phyloP scores from a whole-genome alignment of 139 green algal species.

The Volvox africanus region DNA sequence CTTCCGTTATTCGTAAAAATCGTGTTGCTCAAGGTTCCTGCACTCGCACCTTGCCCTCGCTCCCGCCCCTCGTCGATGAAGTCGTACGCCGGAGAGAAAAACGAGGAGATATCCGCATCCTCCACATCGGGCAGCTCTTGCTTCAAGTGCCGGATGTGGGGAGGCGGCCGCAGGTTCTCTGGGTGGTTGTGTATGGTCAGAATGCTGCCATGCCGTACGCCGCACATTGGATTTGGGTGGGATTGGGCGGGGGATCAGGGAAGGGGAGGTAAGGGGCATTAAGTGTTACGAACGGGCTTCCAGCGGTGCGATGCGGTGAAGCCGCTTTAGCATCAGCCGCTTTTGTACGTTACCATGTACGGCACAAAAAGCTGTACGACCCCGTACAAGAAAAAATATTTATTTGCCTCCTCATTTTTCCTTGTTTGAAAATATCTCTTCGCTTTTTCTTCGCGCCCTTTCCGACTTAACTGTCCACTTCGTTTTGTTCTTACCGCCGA shows the following conservation, averaged over 20 bases:
- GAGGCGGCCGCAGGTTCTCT: constrained; percentile 64
- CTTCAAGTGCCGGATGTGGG: constrained; percentile 60
- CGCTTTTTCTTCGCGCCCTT: neutral
- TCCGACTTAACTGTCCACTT: too few species aligned
- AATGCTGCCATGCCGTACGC: constrained; percentile 45
- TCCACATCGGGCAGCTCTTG: constrained; percentile 74
- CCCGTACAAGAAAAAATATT: too few species aligned
- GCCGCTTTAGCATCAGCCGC: too few species aligned
- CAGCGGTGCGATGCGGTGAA: too few species aligned
- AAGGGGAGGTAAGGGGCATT: too few species aligned
- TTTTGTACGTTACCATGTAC: too few species aligned
- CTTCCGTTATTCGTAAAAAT: neutral
- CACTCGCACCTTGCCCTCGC: constrained; percentile 55
- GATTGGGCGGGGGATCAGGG: too few species aligned
- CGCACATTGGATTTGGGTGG: too few species aligned
- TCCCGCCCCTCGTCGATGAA: constrained; percentile 78
- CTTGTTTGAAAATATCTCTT: too few species aligned
- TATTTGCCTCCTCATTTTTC: too few species aligned
- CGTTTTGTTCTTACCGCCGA: neutral
- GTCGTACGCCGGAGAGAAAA: constrained; percentile 74
- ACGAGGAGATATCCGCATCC: constrained; percentile 43
- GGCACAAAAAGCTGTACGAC: too few species aligned
- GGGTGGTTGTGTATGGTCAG: constrained; percentile 82
- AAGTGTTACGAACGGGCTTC: too few species aligned
- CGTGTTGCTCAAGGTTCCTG: neutral